phyloP scores from a whole-genome alignment of 108 stramenopile genomes.

The Nannochloropsis granulata region DNA sequence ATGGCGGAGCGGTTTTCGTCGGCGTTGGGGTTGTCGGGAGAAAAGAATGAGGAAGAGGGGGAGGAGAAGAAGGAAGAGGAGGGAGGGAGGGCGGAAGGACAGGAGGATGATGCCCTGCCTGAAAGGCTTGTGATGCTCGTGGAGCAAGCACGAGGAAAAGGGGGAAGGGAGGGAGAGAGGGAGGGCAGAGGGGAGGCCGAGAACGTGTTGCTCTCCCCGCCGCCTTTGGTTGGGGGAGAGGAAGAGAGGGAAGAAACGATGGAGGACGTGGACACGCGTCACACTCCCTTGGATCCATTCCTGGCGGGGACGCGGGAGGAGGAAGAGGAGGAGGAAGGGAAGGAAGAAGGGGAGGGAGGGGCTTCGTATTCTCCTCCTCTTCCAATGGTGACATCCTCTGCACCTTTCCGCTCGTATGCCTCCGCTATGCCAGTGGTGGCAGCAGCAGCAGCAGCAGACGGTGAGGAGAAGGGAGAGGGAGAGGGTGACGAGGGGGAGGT shows the following conservation, averaged over 20 bases:
- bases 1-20: background rate
- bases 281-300: background rate
- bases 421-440: too few species aligned
- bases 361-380: too few species aligned
- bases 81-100: background rate
- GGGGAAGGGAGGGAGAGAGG: background rate
- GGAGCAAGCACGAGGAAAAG: background rate
- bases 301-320: background rate
- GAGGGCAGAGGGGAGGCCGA: background rate
- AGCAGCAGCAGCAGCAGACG: too few species aligned
- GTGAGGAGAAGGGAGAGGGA: background rate
- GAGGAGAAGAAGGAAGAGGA: background rate
- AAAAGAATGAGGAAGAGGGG: background rate
- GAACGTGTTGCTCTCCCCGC: background rate
- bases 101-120: background rate
- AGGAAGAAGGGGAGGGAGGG: background rate
- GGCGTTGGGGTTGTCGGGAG: background rate
- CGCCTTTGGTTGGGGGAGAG: background rate
- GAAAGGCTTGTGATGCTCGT: background rate
- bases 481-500: background rate
- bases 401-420: too few species aligned
- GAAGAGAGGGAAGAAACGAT: background rate
- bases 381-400: too few species aligned
- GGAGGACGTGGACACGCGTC: background rate
- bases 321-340: background rate